These are phyloP conservation scores for Phytophthora constricta DNA, from an alignment of 352 stramenopile genomes.

Conservation along the genomic window DNA sequence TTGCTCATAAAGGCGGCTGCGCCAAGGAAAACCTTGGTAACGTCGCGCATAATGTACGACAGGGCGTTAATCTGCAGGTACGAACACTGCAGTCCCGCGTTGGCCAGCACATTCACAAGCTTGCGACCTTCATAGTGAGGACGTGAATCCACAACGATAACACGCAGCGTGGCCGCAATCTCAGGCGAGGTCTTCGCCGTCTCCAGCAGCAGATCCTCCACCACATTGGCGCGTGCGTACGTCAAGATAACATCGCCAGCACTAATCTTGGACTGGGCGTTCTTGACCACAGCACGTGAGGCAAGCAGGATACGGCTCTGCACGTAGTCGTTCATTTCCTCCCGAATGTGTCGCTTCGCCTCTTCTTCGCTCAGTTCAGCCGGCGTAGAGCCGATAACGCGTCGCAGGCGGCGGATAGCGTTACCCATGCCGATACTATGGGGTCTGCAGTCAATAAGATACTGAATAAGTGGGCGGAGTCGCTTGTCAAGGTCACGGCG, in stretches of 20 bases:
- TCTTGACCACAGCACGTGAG: constrained; percentile 89
- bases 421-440: constrained; percentile 97
- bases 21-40: constrained; percentile 96
- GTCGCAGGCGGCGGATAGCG: constrained; percentile 92
- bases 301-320: constrained; percentile 94
- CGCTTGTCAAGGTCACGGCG: constrained; percentile 87
- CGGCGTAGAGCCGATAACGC: constrained; percentile 87
- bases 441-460: constrained; percentile 94
- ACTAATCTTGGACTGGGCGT: constrained; percentile 88
- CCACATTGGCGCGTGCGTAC: constrained; percentile 93
- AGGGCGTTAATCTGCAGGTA: constrained; percentile 96
- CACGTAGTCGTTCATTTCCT: constrained; percentile 95
- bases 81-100: constrained; percentile 83
- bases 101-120: constrained; percentile 74
- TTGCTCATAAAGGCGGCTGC: constrained; percentile 96
- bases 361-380: constrained; percentile 88
- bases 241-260: constrained; percentile 95
- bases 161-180: constrained; percentile 68
- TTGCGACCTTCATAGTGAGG: constrained; percentile 87
- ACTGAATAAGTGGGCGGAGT: constrained; percentile 94
- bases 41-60: constrained; percentile 95
- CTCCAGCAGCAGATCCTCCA: constrained; percentile 86
- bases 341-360: constrained; percentile 83
- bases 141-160: constrained; percentile 95
- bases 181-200: constrained; percentile 41